These are phyloP conservation scores for Spergularia marina DNA, from an alignment of 148 eudicot species.

Conservation along the genomic window DNA sequence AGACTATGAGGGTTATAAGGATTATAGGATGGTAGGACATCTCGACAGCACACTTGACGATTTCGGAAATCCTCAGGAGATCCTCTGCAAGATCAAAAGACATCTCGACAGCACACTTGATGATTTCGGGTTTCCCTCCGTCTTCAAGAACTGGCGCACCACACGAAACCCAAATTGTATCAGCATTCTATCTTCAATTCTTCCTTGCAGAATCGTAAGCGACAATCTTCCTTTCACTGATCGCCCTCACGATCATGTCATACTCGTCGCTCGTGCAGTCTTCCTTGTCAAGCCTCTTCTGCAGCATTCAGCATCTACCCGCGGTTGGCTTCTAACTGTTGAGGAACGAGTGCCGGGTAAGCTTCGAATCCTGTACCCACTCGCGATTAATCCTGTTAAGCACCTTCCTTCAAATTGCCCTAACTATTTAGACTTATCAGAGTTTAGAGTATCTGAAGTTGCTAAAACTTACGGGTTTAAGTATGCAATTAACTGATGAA, in stretches of 20 bases:
- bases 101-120: conserved; percentile 4
- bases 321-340: conserved; percentile 6
- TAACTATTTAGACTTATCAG: neutral
- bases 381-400: neutral
- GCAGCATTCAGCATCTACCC: neutral
- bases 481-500: neutral
- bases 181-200: neutral
- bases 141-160: conserved; percentile 15
- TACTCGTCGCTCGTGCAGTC: conserved; percentile 8
- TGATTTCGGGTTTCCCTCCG: neutral
- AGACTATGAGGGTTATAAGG: too few relatives aligned
- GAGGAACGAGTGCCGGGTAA: conserved; percentile 12
- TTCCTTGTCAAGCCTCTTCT: conserved; percentile 4
- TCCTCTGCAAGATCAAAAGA: neutral
- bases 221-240: conserved; percentile 7
- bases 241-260: neutral
- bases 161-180: neutral
- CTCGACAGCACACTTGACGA: neutral
- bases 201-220: neutral
- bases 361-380: conserved; percentile 3
- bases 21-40: neutral
- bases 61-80: neutral
- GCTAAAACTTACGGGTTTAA: neutral
- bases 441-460: neutral
- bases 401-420: neutral